Evolutionary conservation across 2,329 filamentous ascomycete species (phyloP).

Genomic region (Pseudogymnoascus sp.): DNA sequence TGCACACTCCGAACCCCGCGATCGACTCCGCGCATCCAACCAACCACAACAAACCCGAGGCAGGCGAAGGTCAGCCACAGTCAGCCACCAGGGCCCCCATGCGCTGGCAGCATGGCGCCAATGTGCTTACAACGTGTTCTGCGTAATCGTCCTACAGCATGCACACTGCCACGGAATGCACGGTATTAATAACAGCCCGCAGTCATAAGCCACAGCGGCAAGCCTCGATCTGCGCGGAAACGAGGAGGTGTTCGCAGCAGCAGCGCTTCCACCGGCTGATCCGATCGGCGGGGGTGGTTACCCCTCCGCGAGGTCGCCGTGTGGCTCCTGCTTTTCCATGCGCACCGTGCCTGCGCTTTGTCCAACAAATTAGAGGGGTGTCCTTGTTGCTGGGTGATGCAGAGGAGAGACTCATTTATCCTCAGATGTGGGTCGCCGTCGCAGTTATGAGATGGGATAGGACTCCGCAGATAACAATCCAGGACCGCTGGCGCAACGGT

Average conservation of each 20-base stretch:
- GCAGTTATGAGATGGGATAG: not conserved
- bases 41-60: not conserved
- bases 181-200: not conserved
- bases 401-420: not conserved
- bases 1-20: not conserved
- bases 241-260: not conserved
- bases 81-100: not conserved
- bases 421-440: not conserved
- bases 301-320: not conserved
- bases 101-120: slow-evolving; percentile 3
- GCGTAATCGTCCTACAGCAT: not conserved
- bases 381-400: not conserved
- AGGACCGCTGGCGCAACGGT: slow-evolving; percentile 9
- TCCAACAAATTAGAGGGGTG: not conserved
- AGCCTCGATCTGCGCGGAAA: not conserved
- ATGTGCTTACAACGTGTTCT: slow-evolving; percentile 5
- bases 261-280: not conserved
- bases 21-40: not conserved
- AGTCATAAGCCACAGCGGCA: slow-evolving; percentile 4
- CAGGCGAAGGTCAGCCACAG: not conserved
- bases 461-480: not conserved
- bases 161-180: slow-evolving; percentile 5
- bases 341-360: not conserved
- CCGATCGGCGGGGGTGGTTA: not conserved
- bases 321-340: not conserved